These are phyloP conservation scores for Tilletia setariae DNA, from an alignment of 1,284 basidiomycete species.

Conservation along the genomic window DNA sequence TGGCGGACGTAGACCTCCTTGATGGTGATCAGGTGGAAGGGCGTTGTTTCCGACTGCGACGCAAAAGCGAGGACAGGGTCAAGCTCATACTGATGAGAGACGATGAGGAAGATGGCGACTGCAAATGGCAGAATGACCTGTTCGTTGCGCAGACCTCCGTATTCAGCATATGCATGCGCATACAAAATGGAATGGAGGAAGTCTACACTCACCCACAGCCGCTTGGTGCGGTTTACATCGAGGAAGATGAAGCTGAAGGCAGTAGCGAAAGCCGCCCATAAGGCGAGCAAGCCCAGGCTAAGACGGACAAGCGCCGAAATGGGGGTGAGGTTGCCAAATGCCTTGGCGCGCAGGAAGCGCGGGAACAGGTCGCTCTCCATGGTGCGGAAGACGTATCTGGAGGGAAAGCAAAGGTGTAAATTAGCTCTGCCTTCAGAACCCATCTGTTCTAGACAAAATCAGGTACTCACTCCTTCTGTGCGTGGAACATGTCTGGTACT, in stretches of 20 bases:
- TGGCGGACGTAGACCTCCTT: slow-evolving; percentile 88
- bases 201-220: slow-evolving; percentile 80
- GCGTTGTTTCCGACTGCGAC: slow-evolving; percentile 60
- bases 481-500: slow-evolving; percentile 93
- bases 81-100: slow-evolving; percentile 92
- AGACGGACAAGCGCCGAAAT: slow-evolving; percentile 71
- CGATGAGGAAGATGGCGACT: slow-evolving; percentile 80
- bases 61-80: slow-evolving; percentile 69
- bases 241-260: slow-evolving; percentile 91
- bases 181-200: neutral
- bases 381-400: slow-evolving; percentile 75
- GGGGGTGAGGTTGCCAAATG: slow-evolving; percentile 93
- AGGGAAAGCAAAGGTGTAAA: neutral
- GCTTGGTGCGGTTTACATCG: slow-evolving; percentile 80
- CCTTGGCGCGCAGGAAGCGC: slow-evolving; percentile 88
- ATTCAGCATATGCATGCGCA: slow-evolving; percentile 1
- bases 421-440: neutral
- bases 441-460: neutral
- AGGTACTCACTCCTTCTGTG: slow-evolving; percentile 75
- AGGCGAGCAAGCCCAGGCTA: slow-evolving; percentile 74
- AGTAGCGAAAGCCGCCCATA: slow-evolving; percentile 86
- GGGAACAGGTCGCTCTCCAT: slow-evolving; percentile 95
- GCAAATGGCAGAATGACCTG: slow-evolving; percentile 91
- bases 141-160: neutral
- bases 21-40: slow-evolving; percentile 83